Percentiles rank a stretch among this genome's conserved stretches.
These are phyloP conservation scores for Lecanicillium sp. DNA, from an alignment of 2,329 filamentous ascomycete genomes.

Conservation along the genomic window DNA sequence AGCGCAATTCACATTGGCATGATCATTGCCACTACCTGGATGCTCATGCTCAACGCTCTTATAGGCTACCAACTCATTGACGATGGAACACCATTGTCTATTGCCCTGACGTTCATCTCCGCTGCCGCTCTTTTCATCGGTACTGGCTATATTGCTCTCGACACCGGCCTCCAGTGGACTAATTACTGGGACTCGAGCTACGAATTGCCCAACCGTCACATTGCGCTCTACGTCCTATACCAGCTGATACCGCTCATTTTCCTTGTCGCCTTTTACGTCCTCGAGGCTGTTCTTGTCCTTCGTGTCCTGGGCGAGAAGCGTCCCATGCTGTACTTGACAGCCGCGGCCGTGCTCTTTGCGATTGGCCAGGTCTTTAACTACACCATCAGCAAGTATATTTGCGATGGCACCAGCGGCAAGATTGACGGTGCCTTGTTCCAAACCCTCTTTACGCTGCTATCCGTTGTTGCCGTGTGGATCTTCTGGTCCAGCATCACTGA, in stretches of 20 bases:
- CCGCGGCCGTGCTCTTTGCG: slow-evolving; percentile 73
- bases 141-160: slow-evolving; percentile 90
- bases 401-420: slow-evolving; percentile 70
- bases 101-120: slow-evolving; percentile 67
- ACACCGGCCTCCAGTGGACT: slow-evolving; percentile 84
- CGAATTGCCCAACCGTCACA: slow-evolving; percentile 56
- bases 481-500: slow-evolving; percentile 99
- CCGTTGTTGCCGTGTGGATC: slow-evolving; percentile 77
- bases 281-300: slow-evolving; percentile 78
- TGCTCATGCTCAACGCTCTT: slow-evolving; percentile 82
- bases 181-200: slow-evolving; percentile 61
- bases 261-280: slow-evolving; percentile 75
- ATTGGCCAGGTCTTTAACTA: slow-evolving; percentile 96
- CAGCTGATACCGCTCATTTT: slow-evolving; percentile 84
- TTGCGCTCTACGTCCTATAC: slow-evolving; percentile 89
- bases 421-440: slow-evolving; percentile 93
- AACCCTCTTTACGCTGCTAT: slow-evolving; percentile 80
- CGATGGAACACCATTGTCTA: slow-evolving; percentile 79
- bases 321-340: slow-evolving; percentile 82
- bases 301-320: slow-evolving; percentile 78
- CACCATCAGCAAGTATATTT: slow-evolving; percentile 84
- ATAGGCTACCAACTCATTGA: slow-evolving; percentile 92
- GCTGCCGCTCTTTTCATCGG: slow-evolving; percentile 70
- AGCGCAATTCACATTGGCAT: slow-evolving; percentile 83
- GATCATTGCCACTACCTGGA: slow-evolving; percentile 82